phyloP scores from a whole-genome alignment of 495 filamentous ascomycete genomes.

The Bacidia rubella region DNA sequence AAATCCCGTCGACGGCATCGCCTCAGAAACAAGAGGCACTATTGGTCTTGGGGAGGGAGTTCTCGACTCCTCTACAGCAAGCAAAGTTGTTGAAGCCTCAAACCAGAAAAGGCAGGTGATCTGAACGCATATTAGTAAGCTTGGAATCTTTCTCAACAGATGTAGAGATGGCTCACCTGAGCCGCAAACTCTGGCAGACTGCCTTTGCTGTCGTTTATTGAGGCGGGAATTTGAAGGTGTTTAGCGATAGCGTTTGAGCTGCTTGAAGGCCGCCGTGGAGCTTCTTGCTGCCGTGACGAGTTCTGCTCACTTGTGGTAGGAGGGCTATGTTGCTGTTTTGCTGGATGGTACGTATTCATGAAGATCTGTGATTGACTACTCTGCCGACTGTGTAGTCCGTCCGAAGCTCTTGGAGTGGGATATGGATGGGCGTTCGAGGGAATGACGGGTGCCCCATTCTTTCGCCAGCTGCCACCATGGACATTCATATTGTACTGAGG shows the following conservation, averaged over 20 bases:
- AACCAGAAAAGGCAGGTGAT: constrained; percentile 99
- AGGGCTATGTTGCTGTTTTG: constrained; percentile 25
- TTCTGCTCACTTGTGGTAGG: constrained; percentile 18
- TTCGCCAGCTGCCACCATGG: neutral
- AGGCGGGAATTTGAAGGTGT: constrained; percentile 54
- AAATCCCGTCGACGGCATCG: constrained; percentile 66
- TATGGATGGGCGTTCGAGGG: constrained; percentile 16
- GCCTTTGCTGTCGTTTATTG: constrained; percentile 60
- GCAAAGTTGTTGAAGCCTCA: constrained; percentile 66
- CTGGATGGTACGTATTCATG: constrained; percentile 19
- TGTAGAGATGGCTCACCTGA: constrained; percentile 39
- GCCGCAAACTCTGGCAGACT: constrained; percentile 72
- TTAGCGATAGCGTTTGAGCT: constrained; percentile 38
- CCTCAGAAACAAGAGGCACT: constrained; percentile 49
- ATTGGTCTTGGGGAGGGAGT: constrained; percentile 29
- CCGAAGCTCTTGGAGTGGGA: constrained; percentile 17
- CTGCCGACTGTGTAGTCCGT: constrained; percentile 19
- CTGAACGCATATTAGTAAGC: constrained; percentile 29
- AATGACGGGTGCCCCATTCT: constrained; percentile 9
- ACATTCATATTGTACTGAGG: neutral
- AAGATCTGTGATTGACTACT: constrained; percentile 18
- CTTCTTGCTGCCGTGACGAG: constrained; percentile 18
- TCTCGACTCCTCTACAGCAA: constrained; percentile 54
- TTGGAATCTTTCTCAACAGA: neutral
- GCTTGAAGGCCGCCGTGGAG: constrained; percentile 22